These are phyloP conservation scores for Yarrowia hollandica DNA, from an alignment of 805 yeast species.

Conservation along the genomic window DNA sequence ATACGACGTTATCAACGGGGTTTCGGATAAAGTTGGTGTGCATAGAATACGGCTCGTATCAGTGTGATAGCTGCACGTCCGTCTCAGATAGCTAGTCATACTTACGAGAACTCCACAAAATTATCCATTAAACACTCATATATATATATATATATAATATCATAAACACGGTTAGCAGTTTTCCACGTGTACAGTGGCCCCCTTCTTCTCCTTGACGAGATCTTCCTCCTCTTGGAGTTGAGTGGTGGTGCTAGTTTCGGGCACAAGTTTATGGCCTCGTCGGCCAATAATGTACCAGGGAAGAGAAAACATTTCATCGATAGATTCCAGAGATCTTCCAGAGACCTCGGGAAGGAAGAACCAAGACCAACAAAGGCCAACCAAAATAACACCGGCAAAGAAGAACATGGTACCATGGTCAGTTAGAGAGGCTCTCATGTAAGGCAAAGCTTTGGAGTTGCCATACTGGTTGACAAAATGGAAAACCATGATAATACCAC, in stretches of 20 bases:
- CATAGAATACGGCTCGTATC: no score
- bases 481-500: constrained; percentile 54
- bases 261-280: constrained; percentile 9
- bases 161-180: background rate
- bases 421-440: constrained; percentile 50
- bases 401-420: constrained; percentile 55
- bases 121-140: background rate
- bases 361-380: constrained; percentile 51
- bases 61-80: no score
- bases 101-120: no score
- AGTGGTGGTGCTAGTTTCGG: constrained; percentile 25
- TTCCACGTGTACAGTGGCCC: constrained; percentile 18
- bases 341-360: constrained; percentile 53
- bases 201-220: constrained; percentile 19
- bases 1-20: no score
- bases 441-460: constrained; percentile 57
- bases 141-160: background rate
- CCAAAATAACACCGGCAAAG: constrained; percentile 47
- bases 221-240: constrained; percentile 23
- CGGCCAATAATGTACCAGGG: constrained; percentile 60
- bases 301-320: constrained; percentile 53
- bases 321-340: constrained; percentile 54
- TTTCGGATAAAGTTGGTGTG: no score
- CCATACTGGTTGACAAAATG: constrained; percentile 61
- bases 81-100: no score